phyloP scores from a whole-genome alignment of 2,329 filamentous ascomycete species.

The Colletotrichum orchidophilum region DNA sequence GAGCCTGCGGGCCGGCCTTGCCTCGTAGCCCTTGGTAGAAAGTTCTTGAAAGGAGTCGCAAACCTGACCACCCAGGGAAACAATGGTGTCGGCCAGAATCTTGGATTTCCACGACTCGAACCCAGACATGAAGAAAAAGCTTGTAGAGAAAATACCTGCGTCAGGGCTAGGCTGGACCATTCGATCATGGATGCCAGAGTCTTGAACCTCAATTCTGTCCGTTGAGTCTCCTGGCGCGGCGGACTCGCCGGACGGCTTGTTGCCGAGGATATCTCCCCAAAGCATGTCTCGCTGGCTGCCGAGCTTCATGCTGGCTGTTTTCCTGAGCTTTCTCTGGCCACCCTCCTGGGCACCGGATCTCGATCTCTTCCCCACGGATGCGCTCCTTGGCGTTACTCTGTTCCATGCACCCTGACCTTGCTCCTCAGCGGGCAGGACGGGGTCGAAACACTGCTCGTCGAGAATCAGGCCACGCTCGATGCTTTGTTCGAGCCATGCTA shows the following conservation, averaged over 20 bases:
- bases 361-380: constrained; percentile 66
- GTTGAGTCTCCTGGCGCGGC: constrained; percentile 7
- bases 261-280: constrained; percentile 88
- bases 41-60: constrained; percentile 54
- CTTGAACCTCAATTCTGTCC: constrained; percentile 37
- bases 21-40: constrained; percentile 40
- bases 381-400: constrained; percentile 56
- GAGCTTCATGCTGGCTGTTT: constrained; percentile 86
- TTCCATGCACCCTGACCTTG: constrained; percentile 84
- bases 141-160: constrained; percentile 61
- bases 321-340: constrained; percentile 82
- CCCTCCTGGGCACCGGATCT: constrained; percentile 63
- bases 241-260: constrained; percentile 23
- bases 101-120: constrained; percentile 63
- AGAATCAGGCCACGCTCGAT: constrained; percentile 88
- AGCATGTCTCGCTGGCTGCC: constrained; percentile 81
- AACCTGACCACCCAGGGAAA: constrained; percentile 57
- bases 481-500: constrained; percentile 88
- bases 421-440: constrained; percentile 72
- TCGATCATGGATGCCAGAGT: constrained; percentile 43
- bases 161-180: constrained; percentile 35
- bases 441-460: constrained; percentile 87
- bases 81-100: constrained; percentile 57
- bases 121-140: constrained; percentile 68
- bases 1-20: constrained; percentile 52